Evolutionary conservation across 2,329 filamentous ascomycete species (phyloP).

Genomic region (Sclerotinia nivalis): DNA sequence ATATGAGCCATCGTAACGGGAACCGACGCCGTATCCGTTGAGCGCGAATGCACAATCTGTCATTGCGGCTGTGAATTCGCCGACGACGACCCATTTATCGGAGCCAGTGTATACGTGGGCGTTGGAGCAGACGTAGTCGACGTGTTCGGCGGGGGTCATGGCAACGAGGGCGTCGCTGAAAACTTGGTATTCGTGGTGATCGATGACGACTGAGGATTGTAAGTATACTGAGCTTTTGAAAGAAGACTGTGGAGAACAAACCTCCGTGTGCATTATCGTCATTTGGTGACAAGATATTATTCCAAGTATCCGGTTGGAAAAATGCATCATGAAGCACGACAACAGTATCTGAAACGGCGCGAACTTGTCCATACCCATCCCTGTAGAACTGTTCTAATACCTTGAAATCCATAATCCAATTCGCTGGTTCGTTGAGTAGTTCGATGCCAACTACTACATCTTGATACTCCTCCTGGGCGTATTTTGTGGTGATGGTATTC

Average conservation of each 20-base stretch:
- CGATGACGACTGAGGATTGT: slow-evolving; percentile 51
- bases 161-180: slow-evolving; percentile 55
- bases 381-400: slow-evolving; percentile 47
- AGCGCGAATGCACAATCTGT: slow-evolving; percentile 57
- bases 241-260: slow-evolving; percentile 49
- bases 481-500: slow-evolving; percentile 57
- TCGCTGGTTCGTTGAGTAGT: slow-evolving; percentile 55
- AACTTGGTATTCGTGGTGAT: slow-evolving; percentile 70
- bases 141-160: slow-evolving; percentile 53
- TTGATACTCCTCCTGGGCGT: slow-evolving; percentile 52
- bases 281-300: slow-evolving; percentile 56
- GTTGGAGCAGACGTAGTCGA: slow-evolving; percentile 56
- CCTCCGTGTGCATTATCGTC: slow-evolving; percentile 46
- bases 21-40: slow-evolving; percentile 59
- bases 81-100: slow-evolving; percentile 68
- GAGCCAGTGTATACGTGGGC: slow-evolving; percentile 49
- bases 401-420: slow-evolving; percentile 41
- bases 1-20: slow-evolving; percentile 58
- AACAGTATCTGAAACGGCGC: slow-evolving; percentile 48
- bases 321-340: slow-evolving; percentile 64
- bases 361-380: slow-evolving; percentile 51
- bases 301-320: slow-evolving; percentile 55
- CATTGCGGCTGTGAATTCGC: slow-evolving; percentile 69
- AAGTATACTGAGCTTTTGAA: slow-evolving; percentile 51
- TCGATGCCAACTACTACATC: slow-evolving; percentile 61